Percentiles rank a stretch among this genome's conserved stretches.
phyloP scores from a whole-genome alignment of 2,329 filamentous ascomycete genomes.

The Neonectria punicea region DNA sequence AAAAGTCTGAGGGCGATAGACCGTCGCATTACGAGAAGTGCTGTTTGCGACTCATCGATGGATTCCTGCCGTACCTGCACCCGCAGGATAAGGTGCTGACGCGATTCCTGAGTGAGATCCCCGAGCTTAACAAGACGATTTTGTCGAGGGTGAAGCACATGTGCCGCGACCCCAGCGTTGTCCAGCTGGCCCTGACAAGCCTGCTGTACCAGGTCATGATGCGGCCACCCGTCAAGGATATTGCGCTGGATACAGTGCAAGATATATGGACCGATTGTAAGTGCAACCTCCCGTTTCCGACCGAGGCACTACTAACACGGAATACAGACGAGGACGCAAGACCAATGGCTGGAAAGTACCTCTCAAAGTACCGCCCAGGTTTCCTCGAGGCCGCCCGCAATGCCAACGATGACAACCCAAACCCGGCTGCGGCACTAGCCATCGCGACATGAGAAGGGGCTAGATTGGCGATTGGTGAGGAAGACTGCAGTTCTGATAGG shows the following conservation, averaged over 20 bases:
- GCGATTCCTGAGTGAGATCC: conserved; percentile 91
- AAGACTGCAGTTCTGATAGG: conserved; percentile 1
- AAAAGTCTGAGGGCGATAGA: conserved; percentile 56
- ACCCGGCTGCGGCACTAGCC: conserved; percentile 39
- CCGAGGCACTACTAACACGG: conserved; percentile 30
- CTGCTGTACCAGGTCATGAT: conserved; percentile 75
- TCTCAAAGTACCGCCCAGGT: conserved; percentile 68
- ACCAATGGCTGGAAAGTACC: conserved; percentile 70
- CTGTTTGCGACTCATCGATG: conserved; percentile 84
- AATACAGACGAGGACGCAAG: conserved; percentile 68
- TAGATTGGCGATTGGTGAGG: conserved; percentile 2
- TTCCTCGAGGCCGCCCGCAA: conserved; percentile 54
- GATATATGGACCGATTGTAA: conserved; percentile 75
- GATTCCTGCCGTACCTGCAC: conserved; percentile 91
- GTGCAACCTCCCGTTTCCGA: conserved; percentile 42
- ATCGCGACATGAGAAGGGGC: conserved; percentile 36
- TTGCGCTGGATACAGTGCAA: conserved; percentile 72
- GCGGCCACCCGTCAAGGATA: conserved; percentile 70
- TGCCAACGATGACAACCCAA: conserved; percentile 34
- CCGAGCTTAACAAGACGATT: conserved; percentile 77
- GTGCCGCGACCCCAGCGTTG: conserved; percentile 73
- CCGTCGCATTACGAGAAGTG: conserved; percentile 81
- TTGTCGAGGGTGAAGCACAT: conserved; percentile 76
- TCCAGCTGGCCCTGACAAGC: conserved; percentile 71
- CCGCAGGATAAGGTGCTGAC: conserved; percentile 89